These are phyloP conservation scores for Larix kaempferi DNA, from an alignment of 75 land plant species.

Conservation along the genomic window DNA sequence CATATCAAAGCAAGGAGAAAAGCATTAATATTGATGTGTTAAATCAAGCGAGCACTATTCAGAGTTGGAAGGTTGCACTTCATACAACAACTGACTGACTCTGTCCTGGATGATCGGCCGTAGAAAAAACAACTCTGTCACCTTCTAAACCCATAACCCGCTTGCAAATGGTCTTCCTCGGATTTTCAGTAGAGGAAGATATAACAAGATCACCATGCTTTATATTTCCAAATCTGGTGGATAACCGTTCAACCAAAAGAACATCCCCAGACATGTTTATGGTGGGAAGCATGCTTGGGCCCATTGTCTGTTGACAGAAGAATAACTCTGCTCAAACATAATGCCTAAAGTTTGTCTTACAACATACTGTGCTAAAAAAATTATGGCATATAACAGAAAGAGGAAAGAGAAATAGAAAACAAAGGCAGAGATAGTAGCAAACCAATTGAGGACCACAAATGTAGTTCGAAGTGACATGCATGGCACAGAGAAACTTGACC, in stretches of 20 bases:
- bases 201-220: constrained; percentile 73
- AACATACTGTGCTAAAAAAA: not conserved
- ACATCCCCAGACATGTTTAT: constrained; percentile 63
- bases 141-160: constrained; percentile 78
- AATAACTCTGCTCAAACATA: not conserved
- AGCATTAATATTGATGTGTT: not conserved
- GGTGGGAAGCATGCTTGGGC: constrained; percentile 94
- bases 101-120: constrained; percentile 2
- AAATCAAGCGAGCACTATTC: not conserved
- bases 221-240: constrained; percentile 41
- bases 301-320: constrained; percentile 38
- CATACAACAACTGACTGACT: constrained; percentile 14
- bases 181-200: constrained; percentile 64
- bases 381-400: no score
- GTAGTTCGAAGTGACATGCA: constrained; percentile 52
- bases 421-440: not conserved
- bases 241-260: constrained; percentile 55
- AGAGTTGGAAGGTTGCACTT: not conserved
- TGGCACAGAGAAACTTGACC: constrained; percentile 52
- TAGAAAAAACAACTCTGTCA: constrained; percentile 44
- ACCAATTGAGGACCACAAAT: constrained; percentile 31
- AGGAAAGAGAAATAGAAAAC: not conserved
- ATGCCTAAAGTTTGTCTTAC: not conserved
- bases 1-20: not conserved
- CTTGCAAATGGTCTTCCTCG: constrained; percentile 56